Base-by-base conservation (phyloP, 2,329 filamentous ascomycete genomes). In the Geosmithia flava region DNA sequence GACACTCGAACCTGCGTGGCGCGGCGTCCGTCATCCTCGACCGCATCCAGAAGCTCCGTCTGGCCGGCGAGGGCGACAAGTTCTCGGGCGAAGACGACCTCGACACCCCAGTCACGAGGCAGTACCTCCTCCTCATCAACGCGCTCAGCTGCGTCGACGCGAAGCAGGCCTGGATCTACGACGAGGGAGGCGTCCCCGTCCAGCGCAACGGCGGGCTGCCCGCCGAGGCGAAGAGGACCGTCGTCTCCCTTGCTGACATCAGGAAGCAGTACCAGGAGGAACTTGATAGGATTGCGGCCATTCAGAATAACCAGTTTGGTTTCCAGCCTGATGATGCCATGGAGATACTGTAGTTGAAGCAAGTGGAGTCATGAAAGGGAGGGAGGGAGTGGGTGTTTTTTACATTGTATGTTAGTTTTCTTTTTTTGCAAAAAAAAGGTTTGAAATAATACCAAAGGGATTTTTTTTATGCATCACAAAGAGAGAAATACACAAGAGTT, bases 91-190 rank as follows among this genome's bases (percentile, higher is more conserved):
- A 74, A 17, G 79, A 82, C 52, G 70, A 72, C 3, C 67, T 81
- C 11, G 80, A 83, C 55, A 83, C 80, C 0, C 72, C 74, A 1
- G 74, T 86, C 30, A 81, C 83, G 44, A 79, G 85, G 55, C 84
- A 87, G 58, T 93, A 95, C 57, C 70, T 97, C n/a, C 75, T 89
- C 52, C 76, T 98, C 43, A 95, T 98, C 68, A 98, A 98, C 62
- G 83, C 88, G 1, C 72, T 98, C 51, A 87, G 85, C 54, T 95
- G 88, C 53, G 88, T 96, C 41, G 81, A 86, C 45, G 72, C 81
- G 50, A 80, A 76, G 55, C 80, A 87, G 52, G 85, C 95, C 58
- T 98, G 94, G 78, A 79, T 95, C 61, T 81, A 78, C 45, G 58
- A 63, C 62, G 60, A 66, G 47, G 33, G n/a, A n/a, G 56, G 61